Percentiles rank a stretch among this genome's conserved stretches.
Conservation (phyloP, 2,329 filamentous ascomycete species). For the Paracamarosporium sp. region DNA sequence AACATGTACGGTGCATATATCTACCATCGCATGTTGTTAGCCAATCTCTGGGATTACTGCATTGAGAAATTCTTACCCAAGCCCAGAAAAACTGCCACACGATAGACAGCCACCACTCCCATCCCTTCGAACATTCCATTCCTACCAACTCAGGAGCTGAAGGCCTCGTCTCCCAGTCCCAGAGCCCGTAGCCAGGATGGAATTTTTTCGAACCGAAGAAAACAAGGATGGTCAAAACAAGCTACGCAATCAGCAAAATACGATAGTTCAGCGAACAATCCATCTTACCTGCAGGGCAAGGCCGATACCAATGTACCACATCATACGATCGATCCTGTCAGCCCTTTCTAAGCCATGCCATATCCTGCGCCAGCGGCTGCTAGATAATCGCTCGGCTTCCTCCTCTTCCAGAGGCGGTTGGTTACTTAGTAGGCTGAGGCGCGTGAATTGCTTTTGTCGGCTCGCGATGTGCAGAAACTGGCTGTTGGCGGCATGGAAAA, state of each 20-base stretch:
- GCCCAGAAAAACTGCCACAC: conserved; percentile 47
- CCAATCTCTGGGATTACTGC: neutral
- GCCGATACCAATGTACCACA: conserved; percentile 35
- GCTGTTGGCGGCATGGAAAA: conserved; percentile 45
- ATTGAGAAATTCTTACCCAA: conserved; percentile 14
- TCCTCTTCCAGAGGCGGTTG: conserved; percentile 29
- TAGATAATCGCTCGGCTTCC: conserved; percentile 26
- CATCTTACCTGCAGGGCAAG: conserved; percentile 34
- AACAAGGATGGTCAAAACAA: conserved; percentile 35
- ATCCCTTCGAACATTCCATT: conserved; percentile 37
- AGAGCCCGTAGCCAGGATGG: conserved; percentile 39
- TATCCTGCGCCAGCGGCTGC: conserved; percentile 33
- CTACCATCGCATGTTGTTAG: conserved; percentile 2
- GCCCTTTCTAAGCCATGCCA: conserved; percentile 28
- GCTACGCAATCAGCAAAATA: conserved; percentile 11
- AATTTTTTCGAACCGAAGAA: conserved; percentile 43
- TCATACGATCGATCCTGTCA: conserved; percentile 34
- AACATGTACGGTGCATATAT: conserved; percentile 43
- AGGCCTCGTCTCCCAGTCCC: conserved; percentile 35
- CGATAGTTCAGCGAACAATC: neutral
- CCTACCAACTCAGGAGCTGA: conserved; percentile 27
- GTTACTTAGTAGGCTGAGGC: conserved; percentile 31
- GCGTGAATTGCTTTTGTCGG: conserved; percentile 40
- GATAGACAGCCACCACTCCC: conserved; percentile 46
- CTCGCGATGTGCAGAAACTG: conserved; percentile 42